These are phyloP conservation scores for Pinus albicaulis DNA, from an alignment of 75 land plant genomes.

Conservation along the genomic window DNA sequence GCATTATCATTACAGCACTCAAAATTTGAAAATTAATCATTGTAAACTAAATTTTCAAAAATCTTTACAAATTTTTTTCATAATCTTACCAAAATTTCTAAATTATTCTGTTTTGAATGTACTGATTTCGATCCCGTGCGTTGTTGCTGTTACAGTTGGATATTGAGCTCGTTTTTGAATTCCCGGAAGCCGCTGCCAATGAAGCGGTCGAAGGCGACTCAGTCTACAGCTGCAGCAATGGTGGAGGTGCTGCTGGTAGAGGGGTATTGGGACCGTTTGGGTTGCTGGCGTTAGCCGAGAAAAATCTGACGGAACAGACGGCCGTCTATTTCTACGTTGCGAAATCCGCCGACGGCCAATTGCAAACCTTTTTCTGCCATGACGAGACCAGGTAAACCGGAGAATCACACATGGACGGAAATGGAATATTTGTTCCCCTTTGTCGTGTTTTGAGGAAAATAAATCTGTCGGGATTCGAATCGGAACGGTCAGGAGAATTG, in stretches of 20 bases:
- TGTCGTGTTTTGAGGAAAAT: not conserved
- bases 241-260: slow-evolving; percentile 44
- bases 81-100: no score
- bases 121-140: not conserved
- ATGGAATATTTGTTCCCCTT: not conserved
- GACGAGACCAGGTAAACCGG: slow-evolving; percentile 61
- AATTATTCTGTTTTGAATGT: not conserved
- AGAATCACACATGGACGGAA: no score
- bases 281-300: slow-evolving; percentile 67
- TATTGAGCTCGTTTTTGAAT: slow-evolving; percentile 55
- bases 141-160: slow-evolving; percentile 47
- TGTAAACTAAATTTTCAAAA: no score
- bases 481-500: no score
- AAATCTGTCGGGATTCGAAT: not conserved
- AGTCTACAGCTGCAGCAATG: slow-evolving; percentile 33
- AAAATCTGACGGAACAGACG: slow-evolving; percentile 55
- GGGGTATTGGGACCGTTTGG: slow-evolving; percentile 78
- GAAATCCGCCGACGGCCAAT: slow-evolving; percentile 35
- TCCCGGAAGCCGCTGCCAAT: slow-evolving; percentile 9
- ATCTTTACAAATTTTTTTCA: no score
- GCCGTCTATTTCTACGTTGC: slow-evolving; percentile 76
- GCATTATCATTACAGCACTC: no score
- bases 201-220: slow-evolving; percentile 14
- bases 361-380: slow-evolving; percentile 58
- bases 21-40: no score